Percentiles rank a stretch among this genome's conserved stretches.
These are phyloP conservation scores for Trichoderma asperelloides DNA, from an alignment of 495 filamentous ascomycete genomes.

Conservation along the genomic window DNA sequence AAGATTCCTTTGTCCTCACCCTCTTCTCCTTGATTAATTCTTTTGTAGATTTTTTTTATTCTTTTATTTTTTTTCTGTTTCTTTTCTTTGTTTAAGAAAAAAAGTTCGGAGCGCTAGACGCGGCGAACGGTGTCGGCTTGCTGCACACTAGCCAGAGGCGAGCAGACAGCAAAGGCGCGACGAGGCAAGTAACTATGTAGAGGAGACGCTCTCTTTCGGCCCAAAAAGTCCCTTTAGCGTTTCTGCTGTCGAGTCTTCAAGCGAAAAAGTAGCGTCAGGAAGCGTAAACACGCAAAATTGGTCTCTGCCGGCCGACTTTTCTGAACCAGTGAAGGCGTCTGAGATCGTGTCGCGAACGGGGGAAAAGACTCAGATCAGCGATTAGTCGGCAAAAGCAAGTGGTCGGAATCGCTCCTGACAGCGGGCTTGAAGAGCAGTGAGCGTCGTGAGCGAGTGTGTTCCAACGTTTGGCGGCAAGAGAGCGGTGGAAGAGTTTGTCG, in stretches of 20 bases:
- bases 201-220: background rate
- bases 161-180: background rate
- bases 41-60: background rate
- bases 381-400: background rate
- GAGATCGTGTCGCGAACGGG: conserved; percentile 11
- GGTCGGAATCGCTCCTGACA: background rate
- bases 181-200: background rate
- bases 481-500: background rate
- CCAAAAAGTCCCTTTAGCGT: background rate
- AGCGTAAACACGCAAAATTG: background rate
- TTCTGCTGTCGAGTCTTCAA: background rate
- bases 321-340: conserved; percentile 29
- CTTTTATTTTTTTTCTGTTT: background rate
- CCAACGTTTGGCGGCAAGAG: background rate
- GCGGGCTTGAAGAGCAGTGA: background rate
- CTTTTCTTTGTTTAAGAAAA: background rate
- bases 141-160: background rate
- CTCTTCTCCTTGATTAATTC: conserved; percentile 7
- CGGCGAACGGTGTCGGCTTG: background rate
- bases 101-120: background rate
- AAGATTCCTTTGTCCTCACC: background rate
- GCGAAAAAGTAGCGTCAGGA: background rate
- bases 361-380: background rate
- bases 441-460: conserved; percentile 1
- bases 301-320: conserved; percentile 15